These are phyloP conservation scores for Mycosphaerella sp. DNA, from an alignment of 2,329 filamentous ascomycete species.

Conservation along the genomic window DNA sequence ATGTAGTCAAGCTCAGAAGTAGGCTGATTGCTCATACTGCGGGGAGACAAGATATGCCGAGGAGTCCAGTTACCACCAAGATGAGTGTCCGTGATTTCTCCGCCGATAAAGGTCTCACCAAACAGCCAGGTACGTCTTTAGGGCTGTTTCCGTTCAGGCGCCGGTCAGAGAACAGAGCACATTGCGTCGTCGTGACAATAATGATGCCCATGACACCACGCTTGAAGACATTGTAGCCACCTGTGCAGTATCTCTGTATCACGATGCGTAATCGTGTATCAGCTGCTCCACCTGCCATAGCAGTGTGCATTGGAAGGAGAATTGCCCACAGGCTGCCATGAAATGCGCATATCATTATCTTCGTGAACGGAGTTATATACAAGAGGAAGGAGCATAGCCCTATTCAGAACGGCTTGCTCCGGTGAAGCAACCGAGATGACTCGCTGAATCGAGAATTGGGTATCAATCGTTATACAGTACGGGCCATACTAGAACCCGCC, in stretches of 20 bases:
- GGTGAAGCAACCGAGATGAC: background rate
- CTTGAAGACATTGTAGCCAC: too few relatives aligned
- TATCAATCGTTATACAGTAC: conserved; percentile 1
- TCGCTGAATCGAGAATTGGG: conserved; percentile 2
- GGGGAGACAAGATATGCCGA: background rate
- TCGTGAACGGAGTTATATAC: conserved; percentile 10
- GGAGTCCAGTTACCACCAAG: background rate
- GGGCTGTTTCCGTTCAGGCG: background rate
- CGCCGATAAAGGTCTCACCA: background rate
- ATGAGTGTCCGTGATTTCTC: background rate
- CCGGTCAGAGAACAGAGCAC: background rate
- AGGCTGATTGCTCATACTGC: background rate
- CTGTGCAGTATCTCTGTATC: too few relatives aligned
- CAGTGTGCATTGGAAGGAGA: background rate
- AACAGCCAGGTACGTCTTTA: background rate
- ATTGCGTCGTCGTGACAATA: background rate
- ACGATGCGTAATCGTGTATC: too few relatives aligned
- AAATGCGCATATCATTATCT: conserved; percentile 1
- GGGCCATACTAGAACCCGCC: conserved; percentile 29
- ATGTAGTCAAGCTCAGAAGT: background rate
- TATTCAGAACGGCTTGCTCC: background rate
- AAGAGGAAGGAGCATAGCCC: conserved; percentile 2
- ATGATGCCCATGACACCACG: background rate
- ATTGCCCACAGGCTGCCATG: background rate
- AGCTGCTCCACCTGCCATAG: too few relatives aligned